Evolutionary conservation across 768 basidiomycete genomes (phyloP).

Genomic region (Phanerodontia chrysosporium): DNA sequence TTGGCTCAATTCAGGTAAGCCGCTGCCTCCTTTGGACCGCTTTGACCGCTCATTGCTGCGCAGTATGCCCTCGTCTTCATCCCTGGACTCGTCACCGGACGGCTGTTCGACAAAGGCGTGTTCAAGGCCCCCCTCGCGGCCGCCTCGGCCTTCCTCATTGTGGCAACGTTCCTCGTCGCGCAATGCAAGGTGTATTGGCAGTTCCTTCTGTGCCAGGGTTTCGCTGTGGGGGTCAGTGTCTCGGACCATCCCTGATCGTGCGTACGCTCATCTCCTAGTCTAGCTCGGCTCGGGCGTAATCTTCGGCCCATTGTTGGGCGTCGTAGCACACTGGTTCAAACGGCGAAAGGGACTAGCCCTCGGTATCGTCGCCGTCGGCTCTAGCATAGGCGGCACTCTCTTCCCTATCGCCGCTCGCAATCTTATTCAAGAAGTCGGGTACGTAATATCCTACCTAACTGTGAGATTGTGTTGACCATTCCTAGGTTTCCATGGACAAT

Average conservation of each 20-base stretch:
- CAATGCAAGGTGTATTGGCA: slow-evolving; percentile 77
- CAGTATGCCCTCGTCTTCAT: slow-evolving; percentile 63
- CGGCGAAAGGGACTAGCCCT: slow-evolving; percentile 50
- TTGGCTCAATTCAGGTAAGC: slow-evolving; percentile 67
- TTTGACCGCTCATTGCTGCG: not conserved
- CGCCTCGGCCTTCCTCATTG: slow-evolving; percentile 47
- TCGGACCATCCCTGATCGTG: not conserved
- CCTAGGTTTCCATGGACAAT: slow-evolving; percentile 75
- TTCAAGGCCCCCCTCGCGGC: slow-evolving; percentile 46
- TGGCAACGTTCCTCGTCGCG: slow-evolving; percentile 59
- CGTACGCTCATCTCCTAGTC: too few species aligned
- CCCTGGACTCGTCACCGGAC: slow-evolving; percentile 59
- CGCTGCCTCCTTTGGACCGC: not conserved
- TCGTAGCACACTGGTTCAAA: slow-evolving; percentile 74
- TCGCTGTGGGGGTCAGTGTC: slow-evolving; percentile 55
- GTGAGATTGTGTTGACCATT: not conserved
- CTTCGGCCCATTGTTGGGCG: slow-evolving; percentile 56
- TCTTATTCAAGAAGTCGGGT: slow-evolving; percentile 54
- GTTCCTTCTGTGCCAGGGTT: slow-evolving; percentile 70
- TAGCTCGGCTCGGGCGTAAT: slow-evolving; percentile 44
- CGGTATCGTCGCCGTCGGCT: slow-evolving; percentile 61
- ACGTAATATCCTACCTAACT: slow-evolving; percentile 17
- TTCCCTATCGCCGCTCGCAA: slow-evolving; percentile 60
- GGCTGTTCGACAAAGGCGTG: slow-evolving; percentile 71
- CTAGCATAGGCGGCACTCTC: slow-evolving; percentile 64